phyloP scores from a whole-genome alignment of 768 basidiomycete species.

The Termitomyces sp. region DNA sequence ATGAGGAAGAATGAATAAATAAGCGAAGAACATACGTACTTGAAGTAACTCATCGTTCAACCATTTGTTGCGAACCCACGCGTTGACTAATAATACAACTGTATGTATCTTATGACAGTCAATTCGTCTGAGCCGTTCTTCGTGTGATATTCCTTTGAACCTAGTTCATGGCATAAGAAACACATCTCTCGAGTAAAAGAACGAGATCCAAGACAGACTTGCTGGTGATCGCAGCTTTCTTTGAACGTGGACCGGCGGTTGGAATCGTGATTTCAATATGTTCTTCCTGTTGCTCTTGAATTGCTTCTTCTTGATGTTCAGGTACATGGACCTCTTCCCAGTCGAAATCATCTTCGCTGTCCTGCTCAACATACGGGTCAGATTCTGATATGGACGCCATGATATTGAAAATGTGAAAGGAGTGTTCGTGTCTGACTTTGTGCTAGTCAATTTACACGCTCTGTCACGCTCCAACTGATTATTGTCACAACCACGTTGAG shows the following conservation, averaged over 20 bases:
- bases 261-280: conserved; percentile 72
- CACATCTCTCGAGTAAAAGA: conserved; percentile 2
- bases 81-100: conserved; percentile 71
- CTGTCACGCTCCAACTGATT: conserved; percentile 12
- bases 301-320: conserved; percentile 23
- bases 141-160: conserved; percentile 50
- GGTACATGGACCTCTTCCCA: conserved; percentile 77
- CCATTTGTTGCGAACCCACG: conserved; percentile 74
- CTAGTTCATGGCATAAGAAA: conserved; percentile 19
- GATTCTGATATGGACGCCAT: conserved; percentile 14
- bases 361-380: conserved; percentile 19
- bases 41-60: conserved; percentile 79
- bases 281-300: conserved; percentile 17
- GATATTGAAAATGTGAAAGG: conserved; percentile 3
- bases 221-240: conserved; percentile 24
- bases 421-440: neutral
- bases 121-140: conserved; percentile 70
- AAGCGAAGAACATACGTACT: conserved; percentile 38
- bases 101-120: conserved; percentile 90
- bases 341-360: conserved; percentile 67
- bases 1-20: neutral
- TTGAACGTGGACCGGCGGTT: conserved; percentile 24
- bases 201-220: conserved; percentile 36
- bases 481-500: neutral
- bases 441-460: conserved; percentile 8